Percentiles rank a stretch among this genome's conserved stretches.
phyloP scores from a whole-genome alignment of 768 basidiomycete genomes.

The Guyanaporus albipodus region DNA sequence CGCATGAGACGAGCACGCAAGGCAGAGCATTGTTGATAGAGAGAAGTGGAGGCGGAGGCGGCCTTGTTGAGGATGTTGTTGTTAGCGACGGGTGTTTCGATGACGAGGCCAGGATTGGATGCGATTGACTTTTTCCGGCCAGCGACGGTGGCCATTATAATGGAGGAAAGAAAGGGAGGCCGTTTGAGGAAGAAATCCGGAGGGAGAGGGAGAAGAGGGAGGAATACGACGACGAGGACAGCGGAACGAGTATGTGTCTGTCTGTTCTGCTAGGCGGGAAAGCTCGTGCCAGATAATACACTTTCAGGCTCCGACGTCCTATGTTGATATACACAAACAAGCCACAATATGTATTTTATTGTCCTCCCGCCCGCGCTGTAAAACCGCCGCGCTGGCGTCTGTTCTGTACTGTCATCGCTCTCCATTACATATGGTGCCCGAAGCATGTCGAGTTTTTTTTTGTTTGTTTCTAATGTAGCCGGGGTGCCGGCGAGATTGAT shows the following conservation, averaged over 20 bases:
- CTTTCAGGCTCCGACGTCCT: conserved; percentile 27
- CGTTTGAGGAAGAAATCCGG: not conserved
- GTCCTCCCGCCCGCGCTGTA: not conserved
- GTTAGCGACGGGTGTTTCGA: conserved; percentile 71
- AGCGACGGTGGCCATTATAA: conserved; percentile 51
- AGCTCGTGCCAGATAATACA: conserved; percentile 28
- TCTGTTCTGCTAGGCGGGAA: conserved; percentile 4
- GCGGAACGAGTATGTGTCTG: not conserved
- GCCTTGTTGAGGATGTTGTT: conserved; percentile 90
- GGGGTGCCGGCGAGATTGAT: conserved; percentile 4
- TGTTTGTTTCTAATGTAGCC: too few relatives aligned
- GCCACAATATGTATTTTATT: conserved; percentile 10
- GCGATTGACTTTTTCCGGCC: conserved; percentile 79
- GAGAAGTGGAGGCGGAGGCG: conserved; percentile 80
- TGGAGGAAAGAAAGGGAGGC: conserved; percentile 4
- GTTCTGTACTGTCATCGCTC: not conserved
- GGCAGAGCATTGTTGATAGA: conserved; percentile 88
- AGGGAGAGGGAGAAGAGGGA: not conserved
- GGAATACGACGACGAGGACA: conserved; percentile 8
- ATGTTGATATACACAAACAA: conserved; percentile 30
- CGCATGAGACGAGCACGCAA: conserved; percentile 74
- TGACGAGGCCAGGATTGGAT: conserved; percentile 57
- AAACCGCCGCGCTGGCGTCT: not conserved
- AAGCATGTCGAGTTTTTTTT: not conserved
- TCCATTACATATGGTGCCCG: conserved; percentile 4